Evolutionary conservation across 345 rosid species (phyloP).

Genomic region (Eucalyptus dawsonii): DNA sequence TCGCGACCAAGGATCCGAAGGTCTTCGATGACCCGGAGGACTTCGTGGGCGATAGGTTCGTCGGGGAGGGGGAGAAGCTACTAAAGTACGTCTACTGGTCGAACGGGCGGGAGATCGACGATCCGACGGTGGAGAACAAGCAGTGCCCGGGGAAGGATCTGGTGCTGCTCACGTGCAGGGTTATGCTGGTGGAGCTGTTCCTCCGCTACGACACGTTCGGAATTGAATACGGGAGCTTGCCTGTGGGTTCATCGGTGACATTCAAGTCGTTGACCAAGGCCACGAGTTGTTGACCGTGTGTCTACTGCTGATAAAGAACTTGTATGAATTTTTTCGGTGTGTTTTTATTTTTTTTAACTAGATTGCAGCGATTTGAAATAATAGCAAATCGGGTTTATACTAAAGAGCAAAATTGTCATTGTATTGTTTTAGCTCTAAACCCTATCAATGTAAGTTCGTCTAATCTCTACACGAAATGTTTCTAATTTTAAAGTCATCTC

Average conservation of each 20-base stretch:
- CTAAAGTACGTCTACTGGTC: slow-evolving; percentile 47
- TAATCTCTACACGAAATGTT: no score
- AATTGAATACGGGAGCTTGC: neutral
- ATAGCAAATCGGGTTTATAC: no score
- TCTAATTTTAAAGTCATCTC: no score
- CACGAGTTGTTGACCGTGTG: neutral
- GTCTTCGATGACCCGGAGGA: slow-evolving; percentile 22
- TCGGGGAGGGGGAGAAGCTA: slow-evolving; percentile 22
- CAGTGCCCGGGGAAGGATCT: slow-evolving; percentile 42
- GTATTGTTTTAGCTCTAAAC: no score
- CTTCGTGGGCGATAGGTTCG: slow-evolving; percentile 28
- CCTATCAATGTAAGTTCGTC: no score
- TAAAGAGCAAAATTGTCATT: no score
- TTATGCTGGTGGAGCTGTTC: slow-evolving; percentile 32
- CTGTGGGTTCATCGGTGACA: slow-evolving; percentile 10
- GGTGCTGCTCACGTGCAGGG: slow-evolving; percentile 21
- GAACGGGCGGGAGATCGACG: slow-evolving; percentile 25
- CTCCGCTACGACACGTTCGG: slow-evolving; percentile 37
- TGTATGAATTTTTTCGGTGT: no score
- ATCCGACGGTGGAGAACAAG: slow-evolving; percentile 30
- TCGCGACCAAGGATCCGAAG: slow-evolving; percentile 26
- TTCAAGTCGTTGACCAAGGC: slow-evolving; percentile 30
- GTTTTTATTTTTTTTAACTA: no score
- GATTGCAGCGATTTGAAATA: no score
- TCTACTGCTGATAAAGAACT: neutral